These are phyloP conservation scores for Drechslerella coelobrocha DNA, from an alignment of 2,329 filamentous ascomycete genomes.

Conservation along the genomic window DNA sequence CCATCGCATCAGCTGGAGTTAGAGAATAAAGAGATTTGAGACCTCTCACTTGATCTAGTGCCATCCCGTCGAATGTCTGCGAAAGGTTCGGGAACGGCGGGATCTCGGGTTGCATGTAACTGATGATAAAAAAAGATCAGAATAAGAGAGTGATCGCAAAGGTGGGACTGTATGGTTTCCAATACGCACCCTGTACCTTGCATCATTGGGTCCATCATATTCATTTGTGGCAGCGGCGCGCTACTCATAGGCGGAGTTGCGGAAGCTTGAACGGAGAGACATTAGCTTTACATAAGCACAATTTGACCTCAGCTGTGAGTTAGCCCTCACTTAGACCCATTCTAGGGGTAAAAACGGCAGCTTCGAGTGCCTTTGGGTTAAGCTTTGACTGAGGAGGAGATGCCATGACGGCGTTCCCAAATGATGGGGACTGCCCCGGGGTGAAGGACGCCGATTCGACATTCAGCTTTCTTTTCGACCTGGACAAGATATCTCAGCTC, in stretches of 20 bases:
- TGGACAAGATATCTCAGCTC: conserved; percentile 29
- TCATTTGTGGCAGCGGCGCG: conserved; percentile 58
- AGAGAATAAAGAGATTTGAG: neutral
- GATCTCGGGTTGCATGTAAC: conserved; percentile 39
- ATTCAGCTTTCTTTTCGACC: conserved; percentile 77
- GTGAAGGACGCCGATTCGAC: conserved; percentile 97
- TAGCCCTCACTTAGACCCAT: conserved; percentile 58
- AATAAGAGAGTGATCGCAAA: neutral
- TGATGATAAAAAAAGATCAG: conserved; percentile 9
- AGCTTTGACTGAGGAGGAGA: conserved; percentile 71
- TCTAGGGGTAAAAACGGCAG: conserved; percentile 82
- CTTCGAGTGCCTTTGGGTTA: conserved; percentile 87
- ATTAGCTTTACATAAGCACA: neutral
- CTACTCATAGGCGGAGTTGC: conserved; percentile 53
- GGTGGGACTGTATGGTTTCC: neutral
- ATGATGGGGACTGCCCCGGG: conserved; percentile 61
- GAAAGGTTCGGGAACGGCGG: conserved; percentile 43
- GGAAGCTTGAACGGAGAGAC: conserved; percentile 29
- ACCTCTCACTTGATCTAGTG: conserved; percentile 25
- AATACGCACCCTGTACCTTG: conserved; percentile 26
- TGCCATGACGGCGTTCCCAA: conserved; percentile 56
- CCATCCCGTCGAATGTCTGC: conserved; percentile 36
- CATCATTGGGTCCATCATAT: conserved; percentile 47
- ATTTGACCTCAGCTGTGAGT: conserved; percentile 52
- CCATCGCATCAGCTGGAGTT: neutral